Evolutionary conservation across 108 stramenopile species (phyloP).

Genomic region (Craspedostauros australis): DNA sequence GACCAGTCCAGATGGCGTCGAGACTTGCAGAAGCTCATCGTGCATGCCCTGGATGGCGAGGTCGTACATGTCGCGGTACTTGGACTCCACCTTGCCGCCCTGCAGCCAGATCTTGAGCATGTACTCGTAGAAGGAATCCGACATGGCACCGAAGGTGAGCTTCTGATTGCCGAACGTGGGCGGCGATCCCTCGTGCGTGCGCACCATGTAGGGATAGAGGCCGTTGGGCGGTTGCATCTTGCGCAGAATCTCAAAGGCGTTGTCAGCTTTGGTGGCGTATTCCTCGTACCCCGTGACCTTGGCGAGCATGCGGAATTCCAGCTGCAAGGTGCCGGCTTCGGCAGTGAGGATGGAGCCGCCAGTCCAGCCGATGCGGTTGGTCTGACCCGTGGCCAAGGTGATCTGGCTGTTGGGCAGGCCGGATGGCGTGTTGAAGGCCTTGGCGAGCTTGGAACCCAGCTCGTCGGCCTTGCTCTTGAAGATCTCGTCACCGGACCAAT

Average conservation of each 20-base stretch:
- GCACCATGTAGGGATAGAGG: slow-evolving; percentile 35
- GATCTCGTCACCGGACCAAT: slow-evolving; percentile 54
- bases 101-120: slow-evolving; percentile 94
- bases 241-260: slow-evolving; percentile 60
- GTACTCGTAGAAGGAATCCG: slow-evolving; percentile 90
- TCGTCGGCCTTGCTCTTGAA: slow-evolving; percentile 77
- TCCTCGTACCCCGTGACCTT: slow-evolving; percentile 47
- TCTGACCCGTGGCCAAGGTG: slow-evolving; percentile 35
- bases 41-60: slow-evolving; percentile 83
- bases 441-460: slow-evolving; percentile 54
- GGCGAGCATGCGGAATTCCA: slow-evolving; percentile 88
- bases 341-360: slow-evolving; percentile 45
- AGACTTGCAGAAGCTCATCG: slow-evolving; percentile 57
- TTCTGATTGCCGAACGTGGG: slow-evolving; percentile 48
- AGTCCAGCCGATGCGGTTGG: slow-evolving; percentile 47
- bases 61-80: slow-evolving; percentile 85
- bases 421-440: slow-evolving; percentile 45
- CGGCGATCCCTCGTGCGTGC: slow-evolving; percentile 15
- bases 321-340: slow-evolving; percentile 83
- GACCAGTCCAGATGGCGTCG: slow-evolving; percentile 61
- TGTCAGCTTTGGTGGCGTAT: slow-evolving; percentile 66
- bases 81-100: slow-evolving; percentile 66
- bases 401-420: slow-evolving; percentile 64
- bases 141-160: slow-evolving; percentile 72
- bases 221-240: slow-evolving; percentile 50